Conservation (phyloP, 108 stramenopile species). For the Parietichytrium sp. region DNA sequence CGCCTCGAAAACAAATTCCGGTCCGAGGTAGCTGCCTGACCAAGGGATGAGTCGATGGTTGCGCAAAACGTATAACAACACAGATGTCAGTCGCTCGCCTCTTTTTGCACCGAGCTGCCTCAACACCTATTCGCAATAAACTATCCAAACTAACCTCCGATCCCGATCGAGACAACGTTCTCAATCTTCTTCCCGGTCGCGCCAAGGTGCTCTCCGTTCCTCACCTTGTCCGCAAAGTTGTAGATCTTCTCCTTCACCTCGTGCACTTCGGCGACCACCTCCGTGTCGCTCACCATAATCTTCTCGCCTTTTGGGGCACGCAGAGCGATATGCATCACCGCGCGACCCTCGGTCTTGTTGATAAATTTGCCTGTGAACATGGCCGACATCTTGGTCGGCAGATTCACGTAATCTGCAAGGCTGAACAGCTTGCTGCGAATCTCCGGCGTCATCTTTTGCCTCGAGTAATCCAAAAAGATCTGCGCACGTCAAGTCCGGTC, state of each 20-base stretch:
- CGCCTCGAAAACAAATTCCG: constrained; percentile 94
- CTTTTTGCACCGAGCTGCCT: neutral
- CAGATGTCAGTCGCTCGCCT: neutral
- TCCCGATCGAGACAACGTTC: constrained; percentile 93
- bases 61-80: too few relatives aligned
- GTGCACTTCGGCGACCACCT: constrained; percentile 86
- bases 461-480: constrained; percentile 89
- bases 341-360: constrained; percentile 92
- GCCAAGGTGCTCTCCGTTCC: constrained; percentile 72
- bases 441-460: constrained; percentile 89
- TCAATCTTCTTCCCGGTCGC: constrained; percentile 90
- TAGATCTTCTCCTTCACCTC: constrained; percentile 83
- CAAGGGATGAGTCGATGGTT: too few relatives aligned
- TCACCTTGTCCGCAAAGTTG: constrained; percentile 79
- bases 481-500: constrained; percentile 56
- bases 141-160: constrained; percentile 96
- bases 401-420: constrained; percentile 78
- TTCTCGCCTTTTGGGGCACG: constrained; percentile 63
- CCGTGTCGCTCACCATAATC: constrained; percentile 77
- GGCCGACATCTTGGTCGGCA: constrained; percentile 73
- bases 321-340: constrained; percentile 93
- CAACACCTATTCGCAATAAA: neutral
- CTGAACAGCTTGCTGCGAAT: constrained; percentile 74
- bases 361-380: constrained; percentile 91
- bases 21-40: constrained; percentile 78